Percentiles rank a stretch among this genome's conserved stretches.
Evolutionary conservation across 257 asterid genomes (phyloP).

Genomic region (Salvia rosmarinus): DNA sequence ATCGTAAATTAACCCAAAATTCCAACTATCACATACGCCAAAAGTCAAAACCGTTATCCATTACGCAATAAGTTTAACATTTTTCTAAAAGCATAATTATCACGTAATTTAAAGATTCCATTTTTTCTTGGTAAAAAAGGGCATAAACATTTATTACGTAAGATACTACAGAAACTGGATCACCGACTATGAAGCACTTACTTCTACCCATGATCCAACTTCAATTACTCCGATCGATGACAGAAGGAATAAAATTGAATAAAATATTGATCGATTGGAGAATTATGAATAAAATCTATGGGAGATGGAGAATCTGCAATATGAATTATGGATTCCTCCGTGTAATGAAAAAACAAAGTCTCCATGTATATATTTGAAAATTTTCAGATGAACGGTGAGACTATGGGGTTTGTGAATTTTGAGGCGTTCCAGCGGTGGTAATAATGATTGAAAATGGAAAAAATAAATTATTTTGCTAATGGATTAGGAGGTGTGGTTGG

Average conservation of each 20-base stretch:
- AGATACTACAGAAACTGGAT: neutral
- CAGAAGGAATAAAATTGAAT: neutral
- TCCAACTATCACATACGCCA: neutral
- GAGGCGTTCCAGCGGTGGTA: neutral
- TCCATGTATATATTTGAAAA: slow-evolving; percentile 12
- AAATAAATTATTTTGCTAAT: neutral
- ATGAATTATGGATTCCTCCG: neutral
- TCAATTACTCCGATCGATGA: slow-evolving; percentile 23
- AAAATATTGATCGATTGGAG: slow-evolving; percentile 22
- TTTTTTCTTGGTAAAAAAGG: neutral
- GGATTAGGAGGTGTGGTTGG: too few species aligned
- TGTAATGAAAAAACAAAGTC: neutral
- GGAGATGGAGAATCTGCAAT: slow-evolving; percentile 28
- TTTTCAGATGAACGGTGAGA: neutral
- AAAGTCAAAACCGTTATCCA: neutral
- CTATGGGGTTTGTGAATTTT: neutral
- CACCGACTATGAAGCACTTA: slow-evolving; percentile 20
- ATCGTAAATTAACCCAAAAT: neutral
- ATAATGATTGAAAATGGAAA: neutral
- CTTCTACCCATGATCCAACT: slow-evolving; percentile 34
- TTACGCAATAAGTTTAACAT: slow-evolving; percentile 6
- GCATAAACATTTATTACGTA: neutral
- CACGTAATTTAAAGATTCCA: too few species aligned
- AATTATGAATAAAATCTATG: slow-evolving; percentile 12
- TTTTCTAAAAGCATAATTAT: too few species aligned